Conservation (phyloP, 2,329 filamentous ascomycete species). For the Sarocladium oryzae region DNA sequence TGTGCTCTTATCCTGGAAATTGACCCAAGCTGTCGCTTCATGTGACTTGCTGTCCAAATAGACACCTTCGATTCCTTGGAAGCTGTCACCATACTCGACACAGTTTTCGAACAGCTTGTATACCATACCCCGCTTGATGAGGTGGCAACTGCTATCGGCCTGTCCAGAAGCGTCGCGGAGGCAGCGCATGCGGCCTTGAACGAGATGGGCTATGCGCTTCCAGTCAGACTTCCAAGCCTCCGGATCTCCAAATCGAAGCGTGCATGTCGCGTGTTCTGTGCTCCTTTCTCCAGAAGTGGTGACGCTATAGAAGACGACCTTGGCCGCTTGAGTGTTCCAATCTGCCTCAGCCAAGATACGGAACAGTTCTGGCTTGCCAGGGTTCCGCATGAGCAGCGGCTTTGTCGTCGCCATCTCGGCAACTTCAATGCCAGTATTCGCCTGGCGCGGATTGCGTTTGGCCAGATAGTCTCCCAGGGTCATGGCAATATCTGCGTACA, state of each 20-base stretch:
- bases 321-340: conserved; percentile 34
- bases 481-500: conserved; percentile 55
- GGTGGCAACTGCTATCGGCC: background rate
- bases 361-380: conserved; percentile 11
- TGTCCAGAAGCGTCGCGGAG: conserved; percentile 27
- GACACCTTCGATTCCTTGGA: conserved; percentile 48
- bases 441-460: background rate
- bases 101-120: conserved; percentile 23
- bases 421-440: background rate
- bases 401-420: background rate
- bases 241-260: conserved; percentile 23
- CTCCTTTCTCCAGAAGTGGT: conserved; percentile 14
- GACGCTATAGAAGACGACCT: too few species aligned
- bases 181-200: conserved; percentile 54
- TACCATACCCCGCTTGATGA: too few species aligned
- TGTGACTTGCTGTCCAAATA: conserved; percentile 38
- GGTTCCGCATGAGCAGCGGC: conserved; percentile 14
- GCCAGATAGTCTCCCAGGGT: conserved; percentile 53
- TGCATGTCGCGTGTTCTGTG: conserved; percentile 10
- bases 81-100: conserved; percentile 49
- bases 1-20: background rate
- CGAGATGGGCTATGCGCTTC: conserved; percentile 53
- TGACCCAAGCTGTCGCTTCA: background rate
- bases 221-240: conserved; percentile 48
- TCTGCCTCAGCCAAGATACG: conserved; percentile 23